These are phyloP conservation scores for Fusarium torulosum DNA, from an alignment of 2,329 filamentous ascomycete genomes.

Conservation along the genomic window DNA sequence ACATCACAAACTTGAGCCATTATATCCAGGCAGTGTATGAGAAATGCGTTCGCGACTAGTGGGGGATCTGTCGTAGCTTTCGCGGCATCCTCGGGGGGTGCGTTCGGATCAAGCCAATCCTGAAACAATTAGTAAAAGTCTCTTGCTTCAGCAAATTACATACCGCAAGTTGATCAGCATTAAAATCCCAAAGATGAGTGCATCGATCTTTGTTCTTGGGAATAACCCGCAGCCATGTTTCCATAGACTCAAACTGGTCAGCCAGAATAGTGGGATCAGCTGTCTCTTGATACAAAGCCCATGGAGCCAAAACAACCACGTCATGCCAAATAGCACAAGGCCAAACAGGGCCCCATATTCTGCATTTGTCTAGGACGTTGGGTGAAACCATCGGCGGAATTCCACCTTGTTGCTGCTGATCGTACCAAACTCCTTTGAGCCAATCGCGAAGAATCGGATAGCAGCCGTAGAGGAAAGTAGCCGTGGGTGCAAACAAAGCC, in stretches of 20 bases:
- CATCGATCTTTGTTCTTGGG: conserved; percentile 51
- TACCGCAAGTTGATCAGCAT: conserved; percentile 38
- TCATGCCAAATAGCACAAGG: conserved; percentile 60
- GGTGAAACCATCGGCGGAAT: conserved; percentile 43
- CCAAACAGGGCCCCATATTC: conserved; percentile 36
- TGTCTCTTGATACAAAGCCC: conserved; percentile 56
- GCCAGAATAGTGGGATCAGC: conserved; percentile 54
- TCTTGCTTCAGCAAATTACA: not conserved
- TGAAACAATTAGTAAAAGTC: conserved; percentile 44
- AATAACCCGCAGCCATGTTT: conserved; percentile 54
- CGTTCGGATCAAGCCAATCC: conserved; percentile 64
- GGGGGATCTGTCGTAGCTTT: conserved; percentile 56
- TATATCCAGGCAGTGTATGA: conserved; percentile 58
- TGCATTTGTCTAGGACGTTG: conserved; percentile 24
- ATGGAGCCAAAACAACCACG: conserved; percentile 57
- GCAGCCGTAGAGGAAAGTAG: conserved; percentile 65
- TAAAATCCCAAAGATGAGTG: conserved; percentile 56
- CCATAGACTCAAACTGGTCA: conserved; percentile 57
- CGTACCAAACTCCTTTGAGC: conserved; percentile 23
- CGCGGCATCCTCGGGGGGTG: conserved; percentile 57
- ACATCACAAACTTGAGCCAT: conserved; percentile 52
- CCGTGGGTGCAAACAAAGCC: conserved; percentile 63
- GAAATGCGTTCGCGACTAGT: conserved; percentile 62
- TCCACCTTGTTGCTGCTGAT: conserved; percentile 36
- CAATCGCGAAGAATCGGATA: conserved; percentile 53